Conservation (phyloP, 768 basidiomycete genomes). For the Gymnopilus junonius region DNA sequence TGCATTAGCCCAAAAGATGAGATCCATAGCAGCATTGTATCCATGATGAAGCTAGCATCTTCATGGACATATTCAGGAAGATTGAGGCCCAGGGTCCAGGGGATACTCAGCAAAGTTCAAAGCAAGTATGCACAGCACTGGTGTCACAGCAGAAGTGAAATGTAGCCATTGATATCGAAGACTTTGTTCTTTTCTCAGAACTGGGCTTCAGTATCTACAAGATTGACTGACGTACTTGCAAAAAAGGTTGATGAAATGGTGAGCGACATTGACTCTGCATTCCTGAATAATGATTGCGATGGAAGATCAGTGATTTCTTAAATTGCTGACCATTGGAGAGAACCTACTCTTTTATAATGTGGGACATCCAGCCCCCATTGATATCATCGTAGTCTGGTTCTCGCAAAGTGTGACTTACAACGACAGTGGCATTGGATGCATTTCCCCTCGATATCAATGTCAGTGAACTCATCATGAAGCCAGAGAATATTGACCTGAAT, state of each 20-base stretch:
- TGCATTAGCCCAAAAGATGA: constrained; percentile 10
- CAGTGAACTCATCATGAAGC: constrained; percentile 12
- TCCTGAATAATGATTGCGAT: constrained; percentile 3
- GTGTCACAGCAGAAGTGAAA: constrained; percentile 6
- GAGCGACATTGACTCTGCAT: constrained; percentile 3
- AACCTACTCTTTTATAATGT: constrained; percentile 8
- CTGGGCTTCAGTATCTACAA: constrained; percentile 5
- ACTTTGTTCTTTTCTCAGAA: constrained; percentile 8
- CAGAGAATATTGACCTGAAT: constrained; percentile 8
- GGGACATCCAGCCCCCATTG: constrained; percentile 7
- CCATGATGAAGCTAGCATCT: constrained; percentile 5
- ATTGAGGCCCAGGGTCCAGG: constrained; percentile 7
- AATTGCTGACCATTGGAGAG: background rate
- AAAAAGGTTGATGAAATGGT: constrained; percentile 6
- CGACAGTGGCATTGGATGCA: background rate
- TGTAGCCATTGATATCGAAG: constrained; percentile 4
- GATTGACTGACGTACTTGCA: constrained; percentile 8
- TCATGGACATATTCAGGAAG: constrained; percentile 9
- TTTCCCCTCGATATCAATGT: constrained; percentile 3
- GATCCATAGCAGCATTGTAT: constrained; percentile 11
- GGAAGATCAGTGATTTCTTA: background rate
- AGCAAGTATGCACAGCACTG: constrained; percentile 1
- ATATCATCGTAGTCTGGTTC: constrained; percentile 2
- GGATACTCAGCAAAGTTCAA: constrained; percentile 8
- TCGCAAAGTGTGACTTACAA: constrained; percentile 5